These are phyloP conservation scores for Ulmus americana DNA, from an alignment of 331 rosid species.

Conservation along the genomic window DNA sequence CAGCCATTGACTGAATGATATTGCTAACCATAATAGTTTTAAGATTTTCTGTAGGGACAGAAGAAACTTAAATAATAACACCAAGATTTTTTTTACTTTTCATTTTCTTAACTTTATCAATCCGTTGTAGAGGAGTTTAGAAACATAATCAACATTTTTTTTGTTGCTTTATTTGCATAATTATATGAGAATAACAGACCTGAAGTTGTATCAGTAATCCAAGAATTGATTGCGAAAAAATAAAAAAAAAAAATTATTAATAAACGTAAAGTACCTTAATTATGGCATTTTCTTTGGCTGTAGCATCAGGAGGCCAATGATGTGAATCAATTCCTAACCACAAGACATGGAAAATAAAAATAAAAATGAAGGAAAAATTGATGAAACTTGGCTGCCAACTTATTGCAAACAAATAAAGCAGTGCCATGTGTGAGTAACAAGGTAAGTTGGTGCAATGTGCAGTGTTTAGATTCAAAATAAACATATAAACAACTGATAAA, in stretches of 20 bases:
- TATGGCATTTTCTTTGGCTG: conserved; percentile 41
- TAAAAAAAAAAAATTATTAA: not conserved
- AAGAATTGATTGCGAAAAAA: not conserved
- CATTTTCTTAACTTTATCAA: not conserved
- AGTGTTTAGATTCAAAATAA: too few species aligned
- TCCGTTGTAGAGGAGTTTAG: not conserved
- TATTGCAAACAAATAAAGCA: not conserved
- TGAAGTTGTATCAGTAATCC: not conserved
- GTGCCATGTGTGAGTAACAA: too few species aligned
- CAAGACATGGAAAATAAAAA: not conserved
- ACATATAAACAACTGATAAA: not conserved
- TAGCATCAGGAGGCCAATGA: conserved; percentile 42
- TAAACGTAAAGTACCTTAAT: conserved; percentile 54
- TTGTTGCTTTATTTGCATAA: not conserved
- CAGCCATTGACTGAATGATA: not conserved
- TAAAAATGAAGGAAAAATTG: not conserved
- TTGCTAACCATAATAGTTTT: not conserved
- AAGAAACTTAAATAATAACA: not conserved
- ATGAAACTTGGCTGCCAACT: not conserved
- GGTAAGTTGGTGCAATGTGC: too few species aligned
- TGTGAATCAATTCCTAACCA: conserved; percentile 47
- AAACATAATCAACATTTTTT: not conserved
- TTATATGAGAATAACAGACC: not conserved
- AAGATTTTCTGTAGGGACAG: not conserved
- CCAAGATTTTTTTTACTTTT: not conserved